Evolutionary conservation across 2,329 filamentous ascomycete genomes (phyloP).

Genomic region (Cladorrhinum sp.): DNA sequence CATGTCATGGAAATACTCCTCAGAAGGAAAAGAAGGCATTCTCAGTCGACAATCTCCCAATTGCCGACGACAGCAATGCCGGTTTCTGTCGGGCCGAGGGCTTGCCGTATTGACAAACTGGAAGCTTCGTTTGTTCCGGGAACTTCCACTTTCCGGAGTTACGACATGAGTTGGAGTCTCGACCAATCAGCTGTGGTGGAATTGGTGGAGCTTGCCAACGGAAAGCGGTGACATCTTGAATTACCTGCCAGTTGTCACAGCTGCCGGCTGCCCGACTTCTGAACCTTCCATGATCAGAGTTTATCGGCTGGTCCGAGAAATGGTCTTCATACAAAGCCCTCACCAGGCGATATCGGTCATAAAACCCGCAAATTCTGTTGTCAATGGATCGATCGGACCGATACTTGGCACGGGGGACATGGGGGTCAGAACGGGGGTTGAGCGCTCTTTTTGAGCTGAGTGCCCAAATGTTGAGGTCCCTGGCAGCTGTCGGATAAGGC

Average conservation of each 20-base stretch:
- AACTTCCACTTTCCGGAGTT: background rate
- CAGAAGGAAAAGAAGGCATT: slow-evolving; percentile 15
- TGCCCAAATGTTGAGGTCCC: background rate
- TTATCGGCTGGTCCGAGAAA: background rate
- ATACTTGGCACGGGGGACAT: background rate
- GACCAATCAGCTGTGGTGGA: background rate
- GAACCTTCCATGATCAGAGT: too few relatives aligned
- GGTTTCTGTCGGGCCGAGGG: too few relatives aligned
- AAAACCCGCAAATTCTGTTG: background rate
- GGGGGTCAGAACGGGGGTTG: background rate
- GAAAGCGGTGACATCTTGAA: too few relatives aligned
- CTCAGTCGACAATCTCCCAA: slow-evolving; percentile 21
- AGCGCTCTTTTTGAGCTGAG: background rate
- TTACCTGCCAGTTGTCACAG: too few relatives aligned
- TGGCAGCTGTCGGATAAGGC: slow-evolving; percentile 3
- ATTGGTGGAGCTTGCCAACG: background rate
- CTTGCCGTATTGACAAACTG: background rate
- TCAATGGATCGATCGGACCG: background rate
- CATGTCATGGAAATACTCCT: too few relatives aligned
- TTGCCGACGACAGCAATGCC: too few relatives aligned
- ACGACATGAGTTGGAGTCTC: too few relatives aligned
- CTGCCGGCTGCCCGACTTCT: too few relatives aligned
- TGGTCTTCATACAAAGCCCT: too few relatives aligned
- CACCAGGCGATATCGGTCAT: background rate
- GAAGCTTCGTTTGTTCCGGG: background rate